Evolutionary conservation across 805 yeast genomes (phyloP), one percentile per base, ranked within the genome.

Genomic region (Teunomyces lycoperdinae): DNA sequence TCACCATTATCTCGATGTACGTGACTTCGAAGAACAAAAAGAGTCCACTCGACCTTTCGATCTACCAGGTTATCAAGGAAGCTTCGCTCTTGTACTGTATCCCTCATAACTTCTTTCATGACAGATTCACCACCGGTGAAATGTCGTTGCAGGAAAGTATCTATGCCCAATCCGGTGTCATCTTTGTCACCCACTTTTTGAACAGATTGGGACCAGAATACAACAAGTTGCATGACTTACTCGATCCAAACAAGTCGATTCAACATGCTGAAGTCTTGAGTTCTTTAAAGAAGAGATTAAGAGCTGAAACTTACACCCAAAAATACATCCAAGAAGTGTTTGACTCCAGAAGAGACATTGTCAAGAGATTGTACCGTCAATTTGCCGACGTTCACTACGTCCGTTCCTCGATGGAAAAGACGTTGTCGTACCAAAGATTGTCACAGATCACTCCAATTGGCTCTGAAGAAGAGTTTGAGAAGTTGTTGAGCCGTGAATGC

Each of bases 121-220:
- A 78, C 45, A 76, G 83, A 48, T 91, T 91, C 62, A 83, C 85
- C 52, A 66, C 74, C 44, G 86, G 92, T 46, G 83, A 83, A 55
- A 78, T 92, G 67, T 90, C 97, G 1, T 83, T 95, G 57, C 98
- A 92, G 71, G 99, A 94, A 71, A 83, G 91, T 41, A 85, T 90
- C 49, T 94, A 94, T 65, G 95, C 97, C 40, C 98, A 92, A 67
- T 86, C 90, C 67, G 96, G 92, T 58, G 85, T 87, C 40, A 87
- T 89, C 51, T 92, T 94, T 64, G 96, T 89, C 44, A 85, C 96
- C 31, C 98, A 94, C 70, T 94, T 92, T 73, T 79, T 92, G 67
- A 94, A 94, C 74, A 80, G 98, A 63, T 78, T 92, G 62, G 97
- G 98, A 28, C 83, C 95, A 2, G 97, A 91, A 68, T 91, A 87